Base-by-base conservation (phyloP, 1,284 basidiomycete species). In the Puccinia novopanici region DNA sequence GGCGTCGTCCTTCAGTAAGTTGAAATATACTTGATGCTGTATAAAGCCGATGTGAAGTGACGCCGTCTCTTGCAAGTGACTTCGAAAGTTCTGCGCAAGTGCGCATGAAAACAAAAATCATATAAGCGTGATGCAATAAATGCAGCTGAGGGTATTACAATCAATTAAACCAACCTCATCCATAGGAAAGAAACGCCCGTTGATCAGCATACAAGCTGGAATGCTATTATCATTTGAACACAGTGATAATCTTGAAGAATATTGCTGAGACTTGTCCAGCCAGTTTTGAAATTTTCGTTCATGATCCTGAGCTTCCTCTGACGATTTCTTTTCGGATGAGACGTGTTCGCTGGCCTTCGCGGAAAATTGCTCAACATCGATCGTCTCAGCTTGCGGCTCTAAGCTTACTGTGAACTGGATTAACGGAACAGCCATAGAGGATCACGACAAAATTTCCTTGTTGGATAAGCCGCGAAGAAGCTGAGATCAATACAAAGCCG, bases 161-260 rank as follows among this genome's bases (percentile, higher is more conserved):
- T 8, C 6, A 15, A 71, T 52, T 13, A 10, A 78, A 55, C 91
- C 84, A 82, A 94, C 93, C 81, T 92, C 91, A 82, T 90, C 89
- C 81, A 93, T 86, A 8, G 89, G 86, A 45, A 91, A 88, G 84
- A 92, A 89, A 83, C 92, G 93, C 19, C 96, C 96, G 84, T 98
- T 98, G 83, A 98, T 88, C 85, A 98, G 96, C 75, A 87, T 34
- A 88, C 89, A 84, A 0, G 86, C 86, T n/a, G 42, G 48, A 40
- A 72, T 24, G n/a, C 40, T 71, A 24, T 71, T 22, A 34, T 70
- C 59, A 54, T 67, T 71, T 10, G 78, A 80, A 45, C 78, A 73
- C 59, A 80, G 15, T 34, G 78, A 70, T 50, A 80, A 40, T 72
- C 78, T 70, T 54, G 48, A 55, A 40, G 57, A 50, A 27, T 80